Base-by-base conservation (phyloP, 441 rosid genomes). In the Arabidopsis hybrid region DNA sequence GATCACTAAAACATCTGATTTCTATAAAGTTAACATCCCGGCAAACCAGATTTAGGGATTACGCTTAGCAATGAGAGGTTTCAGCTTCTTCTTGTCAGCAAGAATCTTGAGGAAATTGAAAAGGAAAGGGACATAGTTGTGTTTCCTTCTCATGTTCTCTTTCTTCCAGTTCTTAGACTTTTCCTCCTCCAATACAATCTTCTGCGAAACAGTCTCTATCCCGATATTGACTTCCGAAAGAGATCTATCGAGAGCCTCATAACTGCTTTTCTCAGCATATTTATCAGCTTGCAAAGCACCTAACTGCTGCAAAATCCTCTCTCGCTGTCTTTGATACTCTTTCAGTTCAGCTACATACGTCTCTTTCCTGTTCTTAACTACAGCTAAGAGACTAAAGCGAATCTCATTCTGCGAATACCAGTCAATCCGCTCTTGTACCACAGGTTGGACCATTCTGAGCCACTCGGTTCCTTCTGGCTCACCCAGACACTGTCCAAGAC, bases 221-320 rank as follows among this genome's bases (percentile, higher is more conserved):
- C 81, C 74, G 10, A 39, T 42, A 47, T 78, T 78, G 29, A 78
- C 70, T 55, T 78, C 78, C 3, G 81, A 67, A 62, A 78, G 78
- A 31, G 81, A 78, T 7, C 38, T 62, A 61, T 78, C 81, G 12
- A 78, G 66, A 67, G 78, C 81, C 67, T 78, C 81, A 17, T 72
- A 78, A 16, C 74, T 78, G 49, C 81, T 78, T 63, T 72, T 78
- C 74, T 78, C 81, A 0, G 81, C 67, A 12, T 75, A 74, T 78
- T 86, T 83, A 40, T 91, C 96, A 0, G 87, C 73, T 49, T 89
- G 97, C 45, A 81, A 71, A 40, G 57, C 10, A 61, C 71, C 81
- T 16, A 78, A 52, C 73, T 80, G 73, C 74, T 73, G 80, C 73
- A 77, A 39, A 36, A 74, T 55, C 67, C 81, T 73, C 74, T 78